Conservation (phyloP, 2,329 filamentous ascomycete species). For the Ceratocystis variospora region DNA sequence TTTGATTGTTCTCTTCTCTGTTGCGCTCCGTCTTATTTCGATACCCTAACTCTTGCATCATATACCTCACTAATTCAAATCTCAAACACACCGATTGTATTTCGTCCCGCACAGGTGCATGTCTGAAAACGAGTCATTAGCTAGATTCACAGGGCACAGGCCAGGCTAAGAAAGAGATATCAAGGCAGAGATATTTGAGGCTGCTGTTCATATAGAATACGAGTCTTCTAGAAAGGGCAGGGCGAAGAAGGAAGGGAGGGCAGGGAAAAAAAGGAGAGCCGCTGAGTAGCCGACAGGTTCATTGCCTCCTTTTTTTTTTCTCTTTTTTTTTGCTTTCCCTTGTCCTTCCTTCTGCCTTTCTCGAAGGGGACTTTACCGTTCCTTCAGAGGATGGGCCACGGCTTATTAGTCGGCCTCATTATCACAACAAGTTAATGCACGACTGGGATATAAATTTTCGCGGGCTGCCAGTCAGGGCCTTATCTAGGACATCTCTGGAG, state of each 20-base stretch:
- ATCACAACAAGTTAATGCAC: conserved; percentile 8
- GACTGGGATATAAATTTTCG: conserved; percentile 3
- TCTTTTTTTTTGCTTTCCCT: neutral
- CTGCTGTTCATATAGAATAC: neutral
- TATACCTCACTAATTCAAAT: neutral
- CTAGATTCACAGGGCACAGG: conserved; percentile 4
- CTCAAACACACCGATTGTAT: neutral
- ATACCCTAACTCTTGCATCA: neutral
- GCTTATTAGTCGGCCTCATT: conserved; percentile 10
- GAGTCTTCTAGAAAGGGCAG: neutral
- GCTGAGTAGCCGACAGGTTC: neutral
- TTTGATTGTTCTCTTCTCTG: neutral
- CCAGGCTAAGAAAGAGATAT: neutral
- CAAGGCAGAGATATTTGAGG: neutral
- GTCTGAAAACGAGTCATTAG: neutral
- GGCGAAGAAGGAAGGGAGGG: neutral
- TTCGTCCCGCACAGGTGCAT: neutral
- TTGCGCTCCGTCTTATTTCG: neutral
- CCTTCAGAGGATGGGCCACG: conserved; percentile 9
- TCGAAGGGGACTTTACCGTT: neutral
- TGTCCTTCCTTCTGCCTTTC: neutral
- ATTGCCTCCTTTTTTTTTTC: neutral
- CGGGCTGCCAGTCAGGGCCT: neutral
- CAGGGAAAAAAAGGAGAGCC: neutral
- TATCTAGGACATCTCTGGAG: neutral